Evolutionary conservation across 2,329 filamentous ascomycete genomes (phyloP).

Genomic region (Sarocladiaceae sp.): DNA sequence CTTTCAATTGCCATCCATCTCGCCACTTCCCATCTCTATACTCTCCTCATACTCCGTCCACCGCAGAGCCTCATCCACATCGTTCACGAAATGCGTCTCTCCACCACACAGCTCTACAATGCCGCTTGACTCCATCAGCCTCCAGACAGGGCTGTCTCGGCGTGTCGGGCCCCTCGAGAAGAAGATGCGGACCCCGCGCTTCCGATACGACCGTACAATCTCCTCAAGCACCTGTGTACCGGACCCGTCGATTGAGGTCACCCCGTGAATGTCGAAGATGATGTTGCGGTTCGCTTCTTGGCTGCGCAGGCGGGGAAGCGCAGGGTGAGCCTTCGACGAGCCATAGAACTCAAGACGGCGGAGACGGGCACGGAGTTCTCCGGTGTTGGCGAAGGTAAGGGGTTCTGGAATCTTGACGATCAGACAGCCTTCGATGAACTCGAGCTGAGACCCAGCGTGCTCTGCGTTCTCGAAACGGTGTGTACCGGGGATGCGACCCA

Average conservation of each 20-base stretch:
- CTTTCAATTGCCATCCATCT: background rate
- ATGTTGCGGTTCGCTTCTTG: conserved; percentile 84
- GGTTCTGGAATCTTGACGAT: conserved; percentile 98
- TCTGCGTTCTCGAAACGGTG: conserved; percentile 68
- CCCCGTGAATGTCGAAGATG: conserved; percentile 97
- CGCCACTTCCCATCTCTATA: conserved; percentile 20
- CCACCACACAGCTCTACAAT: conserved; percentile 83
- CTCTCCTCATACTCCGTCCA: conserved; percentile 68
- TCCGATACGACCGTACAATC: conserved; percentile 77
- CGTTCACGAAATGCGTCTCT: conserved; percentile 67
- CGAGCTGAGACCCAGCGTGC: conserved; percentile 63
- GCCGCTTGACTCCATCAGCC: conserved; percentile 68
- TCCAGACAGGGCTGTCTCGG: conserved; percentile 53
- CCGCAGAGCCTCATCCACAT: conserved; percentile 77
- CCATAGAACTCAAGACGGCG: conserved; percentile 84
- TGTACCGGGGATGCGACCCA: conserved; percentile 81
- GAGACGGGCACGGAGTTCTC: conserved; percentile 78
- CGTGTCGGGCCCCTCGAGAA: conserved; percentile 54
- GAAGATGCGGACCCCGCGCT: conserved; percentile 69
- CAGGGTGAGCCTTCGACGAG: conserved; percentile 77
- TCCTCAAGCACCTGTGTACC: conserved; percentile 87
- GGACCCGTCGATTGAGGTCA: conserved; percentile 87
- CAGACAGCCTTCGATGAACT: conserved; percentile 85
- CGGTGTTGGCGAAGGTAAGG: conserved; percentile 93
- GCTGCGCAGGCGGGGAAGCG: conserved; percentile 69